Evolutionary conservation across 2,329 filamentous ascomycete species (phyloP).

Genomic region (Aaosphaeria arxii): DNA sequence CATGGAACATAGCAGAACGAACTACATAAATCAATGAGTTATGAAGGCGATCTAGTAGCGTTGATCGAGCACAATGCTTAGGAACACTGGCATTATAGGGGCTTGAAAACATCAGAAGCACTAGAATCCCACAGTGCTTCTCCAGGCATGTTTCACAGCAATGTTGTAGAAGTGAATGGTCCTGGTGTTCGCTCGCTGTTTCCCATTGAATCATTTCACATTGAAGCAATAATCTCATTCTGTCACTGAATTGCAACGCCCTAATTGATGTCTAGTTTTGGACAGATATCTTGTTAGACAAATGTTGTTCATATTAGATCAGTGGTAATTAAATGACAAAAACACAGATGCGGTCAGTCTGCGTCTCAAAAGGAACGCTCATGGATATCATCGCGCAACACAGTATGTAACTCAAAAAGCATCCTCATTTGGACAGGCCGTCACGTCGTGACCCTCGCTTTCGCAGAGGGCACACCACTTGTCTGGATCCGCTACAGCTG

Average conservation of each 20-base stretch:
- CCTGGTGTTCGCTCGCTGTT: too few species aligned
- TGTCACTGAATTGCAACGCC: too few species aligned
- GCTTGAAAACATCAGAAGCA: background rate
- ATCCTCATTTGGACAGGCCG: constrained; percentile 91
- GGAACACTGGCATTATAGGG: background rate
- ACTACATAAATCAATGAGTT: background rate
- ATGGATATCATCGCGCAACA: constrained; percentile 16
- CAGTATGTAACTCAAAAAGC: constrained; percentile 46
- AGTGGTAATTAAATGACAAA: too few species aligned
- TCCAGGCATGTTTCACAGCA: too few species aligned
- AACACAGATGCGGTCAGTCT: too few species aligned
- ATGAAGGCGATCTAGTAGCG: background rate
- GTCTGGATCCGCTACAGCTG: constrained; percentile 57
- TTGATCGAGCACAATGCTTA: background rate
- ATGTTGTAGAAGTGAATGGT: too few species aligned
- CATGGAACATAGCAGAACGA: background rate
- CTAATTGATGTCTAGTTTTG: too few species aligned
- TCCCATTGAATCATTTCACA: too few species aligned
- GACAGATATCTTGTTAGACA: too few species aligned
- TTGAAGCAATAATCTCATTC: too few species aligned
- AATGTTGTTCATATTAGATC: too few species aligned
- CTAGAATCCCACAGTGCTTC: too few species aligned
- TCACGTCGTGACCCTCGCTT: constrained; percentile 92
- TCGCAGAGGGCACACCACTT: constrained; percentile 99
- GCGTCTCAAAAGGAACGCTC: background rate